A percentile compares a stretch with the other conserved stretches of the same genome.
Evolutionary conservation across 805 yeast species (phyloP).

Genomic region (Candida michaelii): DNA sequence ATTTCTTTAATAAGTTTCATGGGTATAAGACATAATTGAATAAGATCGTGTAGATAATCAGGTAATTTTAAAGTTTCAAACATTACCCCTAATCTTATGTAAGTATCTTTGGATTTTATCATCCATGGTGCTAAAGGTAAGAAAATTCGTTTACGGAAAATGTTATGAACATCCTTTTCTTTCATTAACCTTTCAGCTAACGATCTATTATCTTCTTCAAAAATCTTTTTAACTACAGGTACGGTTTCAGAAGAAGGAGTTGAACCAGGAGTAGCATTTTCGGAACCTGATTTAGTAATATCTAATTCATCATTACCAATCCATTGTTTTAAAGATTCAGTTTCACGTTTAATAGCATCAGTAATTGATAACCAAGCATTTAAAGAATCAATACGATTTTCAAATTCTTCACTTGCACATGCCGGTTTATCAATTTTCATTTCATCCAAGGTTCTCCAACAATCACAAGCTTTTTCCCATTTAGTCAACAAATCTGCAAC

Average conservation of each 20-base stretch:
- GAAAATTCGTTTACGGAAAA: constrained; percentile 70
- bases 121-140: constrained; percentile 77
- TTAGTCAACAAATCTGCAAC: constrained; percentile 58
- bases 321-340: constrained; percentile 67
- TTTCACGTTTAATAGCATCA: constrained; percentile 62
- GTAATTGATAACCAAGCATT: constrained; percentile 82
- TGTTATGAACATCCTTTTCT: constrained; percentile 70
- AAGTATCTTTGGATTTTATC: constrained; percentile 73
- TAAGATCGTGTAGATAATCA: constrained; percentile 62
- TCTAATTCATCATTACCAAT: constrained; percentile 82
- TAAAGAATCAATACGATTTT: constrained; percentile 67
- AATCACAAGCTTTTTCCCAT: constrained; percentile 65
- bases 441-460: constrained; percentile 78
- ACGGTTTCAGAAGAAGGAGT: constrained; percentile 16
- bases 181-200: constrained; percentile 83
- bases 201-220: constrained; percentile 61
- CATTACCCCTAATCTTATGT: constrained; percentile 56
- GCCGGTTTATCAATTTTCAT: constrained; percentile 79
- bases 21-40: constrained; percentile 72
- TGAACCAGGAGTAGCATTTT: constrained; percentile 17
- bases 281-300: constrained; percentile 43
- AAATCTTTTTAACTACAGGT: constrained; percentile 30
- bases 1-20: constrained; percentile 76
- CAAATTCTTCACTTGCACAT: constrained; percentile 63
- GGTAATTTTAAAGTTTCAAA: constrained; percentile 74